A percentile compares a stretch with the other conserved stretches of the same genome.
Conservation (phyloP, 768 basidiomycete genomes). For the Lactarius trivialis region DNA sequence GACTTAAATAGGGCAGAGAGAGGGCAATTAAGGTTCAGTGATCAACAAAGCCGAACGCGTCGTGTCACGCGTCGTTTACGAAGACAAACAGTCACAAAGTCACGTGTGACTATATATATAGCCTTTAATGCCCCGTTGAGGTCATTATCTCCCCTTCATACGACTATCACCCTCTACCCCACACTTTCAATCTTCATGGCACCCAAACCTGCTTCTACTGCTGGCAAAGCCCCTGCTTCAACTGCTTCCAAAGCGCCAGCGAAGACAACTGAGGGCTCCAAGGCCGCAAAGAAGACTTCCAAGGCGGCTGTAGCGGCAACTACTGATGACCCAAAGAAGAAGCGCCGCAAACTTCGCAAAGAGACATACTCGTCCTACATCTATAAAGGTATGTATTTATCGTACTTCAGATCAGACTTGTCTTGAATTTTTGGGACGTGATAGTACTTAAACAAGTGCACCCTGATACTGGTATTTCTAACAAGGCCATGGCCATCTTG, state of each 20-base stretch:
- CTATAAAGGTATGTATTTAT: conserved; percentile 61
- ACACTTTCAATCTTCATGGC: conserved; percentile 38
- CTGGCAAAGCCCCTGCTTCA: conserved; percentile 74
- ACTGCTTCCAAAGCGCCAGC: conserved; percentile 66
- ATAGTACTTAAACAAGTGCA: conserved; percentile 94
- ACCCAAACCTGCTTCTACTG: conserved; percentile 76
- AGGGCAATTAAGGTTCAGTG: conserved; percentile 31
- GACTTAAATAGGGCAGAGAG: conserved; percentile 29
- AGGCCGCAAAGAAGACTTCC: conserved; percentile 77
- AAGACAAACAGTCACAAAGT: conserved; percentile 27
- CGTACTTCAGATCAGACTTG: background rate
- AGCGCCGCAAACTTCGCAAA: conserved; percentile 78
- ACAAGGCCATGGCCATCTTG: conserved; percentile 96
- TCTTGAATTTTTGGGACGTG: conserved; percentile 7
- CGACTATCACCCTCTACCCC: conserved; percentile 17
- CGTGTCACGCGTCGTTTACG: conserved; percentile 21
- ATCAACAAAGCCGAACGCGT: conserved; percentile 36
- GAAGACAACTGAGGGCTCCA: conserved; percentile 50
- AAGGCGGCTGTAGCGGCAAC: conserved; percentile 55
- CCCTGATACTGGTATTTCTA: conserved; percentile 98
- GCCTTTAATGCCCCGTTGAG: conserved; percentile 6
- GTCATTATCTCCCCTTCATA: conserved; percentile 4
- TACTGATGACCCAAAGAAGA: conserved; percentile 74
- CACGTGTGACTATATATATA: conserved; percentile 18
- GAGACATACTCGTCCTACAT: conserved; percentile 94